These are phyloP conservation scores for Litsea cubeba DNA, from an alignment of 164 flowering plant genomes.

Conservation along the genomic window DNA sequence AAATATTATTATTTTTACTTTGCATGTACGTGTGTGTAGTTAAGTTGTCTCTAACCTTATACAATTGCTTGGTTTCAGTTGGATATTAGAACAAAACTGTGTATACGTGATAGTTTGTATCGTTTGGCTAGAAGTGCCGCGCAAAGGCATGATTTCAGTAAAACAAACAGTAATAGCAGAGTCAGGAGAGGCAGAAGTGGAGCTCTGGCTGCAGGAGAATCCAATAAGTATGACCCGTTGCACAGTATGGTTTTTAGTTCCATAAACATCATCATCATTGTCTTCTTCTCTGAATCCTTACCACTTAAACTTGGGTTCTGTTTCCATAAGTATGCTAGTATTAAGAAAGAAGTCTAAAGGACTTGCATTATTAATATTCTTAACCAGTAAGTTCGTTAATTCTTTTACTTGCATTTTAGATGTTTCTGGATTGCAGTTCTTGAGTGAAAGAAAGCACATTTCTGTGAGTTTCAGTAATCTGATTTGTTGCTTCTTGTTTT, in stretches of 20 bases:
- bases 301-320: no score
- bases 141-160: conserved; percentile 52
- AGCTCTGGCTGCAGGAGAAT: conserved; percentile 32
- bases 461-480: not conserved
- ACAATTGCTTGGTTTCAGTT: conserved; percentile 41
- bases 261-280: not conserved
- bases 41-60: not conserved
- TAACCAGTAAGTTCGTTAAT: not conserved
- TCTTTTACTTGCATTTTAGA: not conserved
- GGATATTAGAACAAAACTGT: conserved; percentile 73
- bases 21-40: not conserved
- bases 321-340: no score
- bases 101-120: conserved; percentile 84
- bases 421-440: not conserved
- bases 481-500: no score
- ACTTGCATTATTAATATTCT: no score
- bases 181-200: conserved; percentile 31
- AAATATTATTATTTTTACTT: not conserved
- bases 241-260: not conserved
- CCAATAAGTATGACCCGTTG: conserved; percentile 38
- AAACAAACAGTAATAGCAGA: conserved; percentile 15
- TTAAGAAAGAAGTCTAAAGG: no score
- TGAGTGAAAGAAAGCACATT: not conserved
- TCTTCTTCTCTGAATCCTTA: not conserved
- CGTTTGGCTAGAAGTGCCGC: conserved; percentile 89